Evolutionary conservation across 768 basidiomycete species (phyloP).

Genomic region (Serendipita sp.): DNA sequence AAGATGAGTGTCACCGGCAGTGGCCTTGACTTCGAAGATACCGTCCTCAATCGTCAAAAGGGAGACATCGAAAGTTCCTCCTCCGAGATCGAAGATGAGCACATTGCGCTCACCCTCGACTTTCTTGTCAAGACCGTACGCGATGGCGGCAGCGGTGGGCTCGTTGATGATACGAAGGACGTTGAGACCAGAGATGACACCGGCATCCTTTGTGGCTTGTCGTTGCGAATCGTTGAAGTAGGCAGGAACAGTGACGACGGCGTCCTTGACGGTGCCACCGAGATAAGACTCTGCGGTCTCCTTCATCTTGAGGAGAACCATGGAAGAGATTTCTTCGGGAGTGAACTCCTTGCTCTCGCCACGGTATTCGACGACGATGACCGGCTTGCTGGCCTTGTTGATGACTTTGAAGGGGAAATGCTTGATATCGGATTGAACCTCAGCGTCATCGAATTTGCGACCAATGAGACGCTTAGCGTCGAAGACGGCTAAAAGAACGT

Average conservation of each 20-base stretch:
- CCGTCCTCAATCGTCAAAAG: conserved; percentile 93
- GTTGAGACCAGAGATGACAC: conserved; percentile 83
- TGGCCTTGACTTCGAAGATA: conserved; percentile 97
- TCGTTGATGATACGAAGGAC: conserved; percentile 99
- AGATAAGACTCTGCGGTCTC: conserved; percentile 57
- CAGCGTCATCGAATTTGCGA: conserved; percentile 57
- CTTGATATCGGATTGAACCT: conserved; percentile 33
- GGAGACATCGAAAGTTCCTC: conserved; percentile 97
- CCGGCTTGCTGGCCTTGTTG: conserved; percentile 29
- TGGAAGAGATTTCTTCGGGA: conserved; percentile 51
- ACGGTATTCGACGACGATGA: conserved; percentile 36
- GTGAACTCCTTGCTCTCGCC: conserved; percentile 42
- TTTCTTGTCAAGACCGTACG: conserved; percentile 97
- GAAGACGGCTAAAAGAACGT: conserved; percentile 37
- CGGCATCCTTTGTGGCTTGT: conserved; percentile 96
- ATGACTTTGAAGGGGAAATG: conserved; percentile 35
- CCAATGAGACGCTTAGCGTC: conserved; percentile 98
- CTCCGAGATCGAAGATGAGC: conserved; percentile 95
- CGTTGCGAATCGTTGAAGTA: conserved; percentile 99
- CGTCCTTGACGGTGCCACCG: conserved; percentile 41
- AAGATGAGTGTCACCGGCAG: conserved; percentile 94
- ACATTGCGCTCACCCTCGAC: conserved; percentile 81
- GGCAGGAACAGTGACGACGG: conserved; percentile 60
- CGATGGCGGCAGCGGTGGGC: conserved; percentile 94
- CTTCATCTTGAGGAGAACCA: conserved; percentile 54